phyloP scores from a whole-genome alignment of 179 eudicot species.

The Amaranthus tricolor region DNA sequence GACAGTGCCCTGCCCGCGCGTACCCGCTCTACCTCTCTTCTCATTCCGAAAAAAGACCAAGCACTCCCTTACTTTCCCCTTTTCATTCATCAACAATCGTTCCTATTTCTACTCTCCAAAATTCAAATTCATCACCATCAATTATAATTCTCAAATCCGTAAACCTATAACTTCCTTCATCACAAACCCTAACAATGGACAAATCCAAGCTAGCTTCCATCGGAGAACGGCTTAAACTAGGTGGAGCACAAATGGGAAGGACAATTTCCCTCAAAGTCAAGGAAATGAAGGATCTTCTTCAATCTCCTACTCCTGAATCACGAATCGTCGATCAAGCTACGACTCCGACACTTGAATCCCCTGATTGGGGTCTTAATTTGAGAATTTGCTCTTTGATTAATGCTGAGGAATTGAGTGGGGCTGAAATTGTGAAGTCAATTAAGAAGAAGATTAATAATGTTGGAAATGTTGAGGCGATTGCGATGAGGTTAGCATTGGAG shows the following conservation, averaged over 20 bases:
- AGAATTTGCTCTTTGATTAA: slow-evolving; percentile 72
- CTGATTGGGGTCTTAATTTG: slow-evolving; percentile 83
- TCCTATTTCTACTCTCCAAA: not conserved
- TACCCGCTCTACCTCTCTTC: no score
- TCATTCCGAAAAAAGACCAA: not conserved
- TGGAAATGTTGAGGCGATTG: slow-evolving; percentile 27
- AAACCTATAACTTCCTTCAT: not conserved
- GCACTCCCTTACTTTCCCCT: not conserved
- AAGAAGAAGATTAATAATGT: slow-evolving; percentile 50
- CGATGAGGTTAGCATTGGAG: slow-evolving; percentile 56
- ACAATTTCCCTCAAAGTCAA: slow-evolving; percentile 45
- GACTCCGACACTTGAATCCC: slow-evolving; percentile 45
- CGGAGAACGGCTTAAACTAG: slow-evolving; percentile 64
- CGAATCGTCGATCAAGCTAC: slow-evolving; percentile 90
- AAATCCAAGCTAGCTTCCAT: slow-evolving; percentile 65
- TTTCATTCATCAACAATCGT: not conserved
- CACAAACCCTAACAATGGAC: slow-evolving; percentile 30
- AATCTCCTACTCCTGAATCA: slow-evolving; percentile 74
- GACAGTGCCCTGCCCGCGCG: no score
- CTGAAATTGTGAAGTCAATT: slow-evolving; percentile 62
- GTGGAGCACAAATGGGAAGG: slow-evolving; percentile 65
- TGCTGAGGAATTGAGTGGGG: slow-evolving; percentile 50
- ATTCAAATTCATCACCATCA: not conserved
- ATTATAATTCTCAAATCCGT: not conserved
- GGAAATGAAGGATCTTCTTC: slow-evolving; percentile 65